A percentile compares a stretch with the other conserved stretches of the same genome.
Evolutionary conservation across 345 rosid species (phyloP).

Genomic region (Camelina hispida): DNA sequence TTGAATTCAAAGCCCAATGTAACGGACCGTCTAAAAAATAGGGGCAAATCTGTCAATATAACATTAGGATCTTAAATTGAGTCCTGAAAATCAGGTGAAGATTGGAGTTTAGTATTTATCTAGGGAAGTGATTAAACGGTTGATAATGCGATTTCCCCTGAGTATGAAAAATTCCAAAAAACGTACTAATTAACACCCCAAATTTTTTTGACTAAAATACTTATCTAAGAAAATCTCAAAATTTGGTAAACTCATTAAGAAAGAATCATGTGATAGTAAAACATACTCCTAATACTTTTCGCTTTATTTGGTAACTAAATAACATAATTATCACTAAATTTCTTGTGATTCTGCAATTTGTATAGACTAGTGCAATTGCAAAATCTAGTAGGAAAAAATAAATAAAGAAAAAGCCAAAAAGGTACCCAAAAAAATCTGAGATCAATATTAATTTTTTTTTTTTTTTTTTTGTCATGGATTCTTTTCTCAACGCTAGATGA

Average conservation of each 20-base stretch:
- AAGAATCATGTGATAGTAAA: conserved; percentile 15
- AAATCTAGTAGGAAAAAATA: neutral
- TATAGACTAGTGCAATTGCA: neutral
- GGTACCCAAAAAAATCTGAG: too few relatives aligned
- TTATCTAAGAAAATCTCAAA: neutral
- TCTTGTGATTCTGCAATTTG: conserved; percentile 19
- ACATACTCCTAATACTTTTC: neutral
- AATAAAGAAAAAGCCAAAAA: neutral
- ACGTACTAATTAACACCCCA: neutral
- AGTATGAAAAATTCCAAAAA: conserved; percentile 5
- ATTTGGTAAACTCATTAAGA: conserved; percentile 17
- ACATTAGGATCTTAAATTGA: neutral
- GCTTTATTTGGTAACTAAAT: conserved; percentile 21
- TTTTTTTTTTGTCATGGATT: neutral
- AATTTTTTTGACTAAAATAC: neutral
- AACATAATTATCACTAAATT: conserved; percentile 6
- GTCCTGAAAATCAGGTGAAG: conserved; percentile 28
- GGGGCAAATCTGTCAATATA: conserved; percentile 14
- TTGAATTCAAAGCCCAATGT: neutral
- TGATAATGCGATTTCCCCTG: conserved; percentile 11
- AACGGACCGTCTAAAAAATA: neutral
- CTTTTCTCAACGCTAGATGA: neutral
- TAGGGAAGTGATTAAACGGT: conserved; percentile 23
- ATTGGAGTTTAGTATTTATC: conserved; percentile 18
- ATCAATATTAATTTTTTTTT: neutral